Percentiles rank a stretch among this genome's conserved stretches.
Conservation (phyloP, 768 basidiomycete species). For the Boletus vinaceobasis region DNA sequence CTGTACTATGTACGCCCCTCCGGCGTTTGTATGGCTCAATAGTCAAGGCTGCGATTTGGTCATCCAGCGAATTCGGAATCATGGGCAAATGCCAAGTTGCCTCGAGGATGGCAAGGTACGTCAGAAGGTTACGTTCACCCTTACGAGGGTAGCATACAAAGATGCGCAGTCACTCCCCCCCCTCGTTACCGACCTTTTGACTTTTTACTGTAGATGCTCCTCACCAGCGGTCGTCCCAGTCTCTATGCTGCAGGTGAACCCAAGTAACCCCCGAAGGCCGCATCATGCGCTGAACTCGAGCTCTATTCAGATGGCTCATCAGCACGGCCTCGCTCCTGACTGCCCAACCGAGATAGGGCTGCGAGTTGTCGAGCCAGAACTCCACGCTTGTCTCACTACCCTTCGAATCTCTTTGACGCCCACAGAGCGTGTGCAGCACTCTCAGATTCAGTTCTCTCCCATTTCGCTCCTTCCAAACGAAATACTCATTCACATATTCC, state of each 20-base stretch:
- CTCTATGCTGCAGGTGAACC: not conserved
- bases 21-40: too few relatives aligned
- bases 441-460: conserved; percentile 14
- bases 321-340: not conserved
- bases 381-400: not conserved
- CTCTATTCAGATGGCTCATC: conserved; percentile 1
- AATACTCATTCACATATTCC: conserved; percentile 13
- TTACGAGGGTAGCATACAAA: not conserved
- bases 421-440: too few relatives aligned
- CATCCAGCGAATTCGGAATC: too few relatives aligned
- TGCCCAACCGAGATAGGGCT: not conserved
- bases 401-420: not conserved
- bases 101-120: conserved; percentile 3
- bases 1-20: too few relatives aligned
- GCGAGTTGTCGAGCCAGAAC: not conserved
- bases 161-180: too few relatives aligned
- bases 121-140: not conserved
- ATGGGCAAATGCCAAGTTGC: too few relatives aligned
- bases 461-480: conserved; percentile 18
- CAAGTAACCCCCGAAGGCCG: too few relatives aligned
- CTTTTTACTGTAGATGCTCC: too few relatives aligned
- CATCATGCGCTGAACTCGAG: not conserved
- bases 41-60: too few relatives aligned
- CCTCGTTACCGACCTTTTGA: too few relatives aligned
- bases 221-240: not conserved